Base-by-base conservation (phyloP, 2,329 filamentous ascomycete species). In the Claviceps africana region DNA sequence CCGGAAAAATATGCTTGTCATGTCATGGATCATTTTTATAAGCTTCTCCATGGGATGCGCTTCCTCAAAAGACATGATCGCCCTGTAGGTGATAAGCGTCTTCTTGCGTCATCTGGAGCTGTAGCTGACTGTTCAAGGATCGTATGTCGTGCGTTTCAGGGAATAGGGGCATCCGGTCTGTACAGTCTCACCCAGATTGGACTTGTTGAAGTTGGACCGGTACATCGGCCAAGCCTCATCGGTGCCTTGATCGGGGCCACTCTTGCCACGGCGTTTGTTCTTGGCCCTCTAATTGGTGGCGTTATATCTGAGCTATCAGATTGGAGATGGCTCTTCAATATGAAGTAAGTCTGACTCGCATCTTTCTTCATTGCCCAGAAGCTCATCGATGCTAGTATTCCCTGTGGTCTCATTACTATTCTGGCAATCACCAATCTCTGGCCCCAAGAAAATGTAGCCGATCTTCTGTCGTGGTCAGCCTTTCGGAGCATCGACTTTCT, bases 241-340 rank as follows among this genome's bases (percentile, higher is more conserved):
- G 76, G 78, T 2, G 75, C 74, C 28, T 66, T 79, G 58, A 69
- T 81, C 15, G 78, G 77, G 7, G 68, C 74, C 35, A 80, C 77
- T 2, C 70, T 81, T 5, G 76, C 77, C 1, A 64, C 78, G 13
- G 75, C 78, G 0, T 80, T 80, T 56, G 71, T 82, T 3, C 66
- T 82, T 1, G 79, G 79, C 0, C 78, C 79, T 1, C 62, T 82
- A 2, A 63, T 82, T 3, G 79, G 79, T 4, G 79, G 79, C 2
- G 65, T 72, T 3, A 75, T 83, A 22, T 73, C 76, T 1, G 68
- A 74, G n/a, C 64, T 70, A 2, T 70, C 72, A 19, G 70, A 68
- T 44, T 83, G 79, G 79, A 69, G 75, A 49, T 79, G 77, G 69
- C 70, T 82, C 40, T 82, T 82, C 61, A 76, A 77, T 62, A 75